These are phyloP conservation scores for Starmera dryadoides DNA, from an alignment of 805 yeast genomes.

Conservation along the genomic window DNA sequence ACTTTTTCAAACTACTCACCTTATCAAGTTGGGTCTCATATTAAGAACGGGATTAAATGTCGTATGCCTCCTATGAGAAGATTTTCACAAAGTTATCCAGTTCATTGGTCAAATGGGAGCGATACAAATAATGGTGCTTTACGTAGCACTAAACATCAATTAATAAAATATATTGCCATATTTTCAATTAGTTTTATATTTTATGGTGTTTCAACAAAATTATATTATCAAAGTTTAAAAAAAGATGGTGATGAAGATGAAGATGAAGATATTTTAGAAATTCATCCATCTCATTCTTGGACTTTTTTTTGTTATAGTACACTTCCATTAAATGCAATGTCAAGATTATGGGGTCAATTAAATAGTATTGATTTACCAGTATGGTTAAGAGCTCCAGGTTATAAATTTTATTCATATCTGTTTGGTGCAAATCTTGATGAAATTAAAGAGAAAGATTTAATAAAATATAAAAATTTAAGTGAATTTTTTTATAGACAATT, in stretches of 20 bases:
- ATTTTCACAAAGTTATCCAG: slow-evolving; percentile 15
- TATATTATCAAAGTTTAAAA: slow-evolving; percentile 16
- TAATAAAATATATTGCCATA: slow-evolving; percentile 21
- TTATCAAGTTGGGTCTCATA: slow-evolving; percentile 27
- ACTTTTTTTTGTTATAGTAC: slow-evolving; percentile 83
- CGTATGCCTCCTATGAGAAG: slow-evolving; percentile 21
- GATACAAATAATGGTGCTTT: slow-evolving; percentile 7
- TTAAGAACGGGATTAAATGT: slow-evolving; percentile 21
- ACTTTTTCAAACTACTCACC: slow-evolving; percentile 39
- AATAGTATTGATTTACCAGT: slow-evolving; percentile 79
- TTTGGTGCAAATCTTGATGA: slow-evolving; percentile 91
- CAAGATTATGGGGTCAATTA: slow-evolving; percentile 91
- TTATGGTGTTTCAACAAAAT: slow-evolving; percentile 21
- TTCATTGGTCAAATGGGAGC: slow-evolving; percentile 14
- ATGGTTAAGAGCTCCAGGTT: slow-evolving; percentile 84
- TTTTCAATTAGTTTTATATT: slow-evolving; percentile 20
- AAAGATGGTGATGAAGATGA: slow-evolving; percentile 15
- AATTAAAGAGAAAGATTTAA: slow-evolving; percentile 75
- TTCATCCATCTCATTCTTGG: slow-evolving; percentile 76
- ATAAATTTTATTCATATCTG: slow-evolving; percentile 61
- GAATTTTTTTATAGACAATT: slow-evolving; percentile 88
- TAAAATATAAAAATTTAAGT: slow-evolving; percentile 68
- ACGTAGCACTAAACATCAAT: slow-evolving; percentile 12
- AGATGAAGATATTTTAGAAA: slow-evolving; percentile 17
- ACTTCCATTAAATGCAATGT: slow-evolving; percentile 82